Evolutionary conservation across 2,329 filamentous ascomycete genomes (phyloP), one percentile per base, ranked within the genome.

Genomic region (Aspergillus ustus): DNA sequence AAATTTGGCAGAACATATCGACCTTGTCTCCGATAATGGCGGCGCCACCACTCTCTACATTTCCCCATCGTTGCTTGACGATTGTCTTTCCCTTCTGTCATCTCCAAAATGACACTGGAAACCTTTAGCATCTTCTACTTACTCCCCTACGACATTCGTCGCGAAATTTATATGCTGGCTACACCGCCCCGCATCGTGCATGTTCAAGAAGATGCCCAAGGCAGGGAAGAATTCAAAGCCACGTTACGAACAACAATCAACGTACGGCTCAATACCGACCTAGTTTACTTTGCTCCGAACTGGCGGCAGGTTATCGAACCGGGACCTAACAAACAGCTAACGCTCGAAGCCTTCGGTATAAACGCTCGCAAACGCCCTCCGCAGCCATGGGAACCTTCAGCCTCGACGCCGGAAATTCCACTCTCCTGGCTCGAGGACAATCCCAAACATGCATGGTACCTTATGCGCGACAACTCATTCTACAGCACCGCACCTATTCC

Each of bases 111-210:
- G 53, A 8, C 44, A 1, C 19, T 48, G 22, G 52, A 53, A 22
- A 29, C 25, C n/a, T 56, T 56, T 29, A 11, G 37, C 20, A 2
- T 48, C 43, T 56, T 56, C n/a, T 28, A 22, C 11, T 19, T 48
- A 17, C 53, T 56, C 29, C 53, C 53, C 11, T 48, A 37, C 17
- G 53, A 56, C n/a, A 28, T 56, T 7, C 53, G 53, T 34, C 53
- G 53, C 11, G 53, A 56, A 28, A 48, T 56, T 9, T 56, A 56
- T 28, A 48, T 56, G 29, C 20, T 56, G 22, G 53, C 53, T 37
- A 56, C 53, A 19, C 53, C 53, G 19, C 53, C 53, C 19, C 53
- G 53, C 19, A 31, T 56, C 28, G 44, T 56, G 17, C 53, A 56
- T 37, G 11, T 56, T 3, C 28, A 25, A 48, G 53, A 56, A 56